These are phyloP conservation scores for Macrolepiota albuminosa DNA, from an alignment of 768 basidiomycete genomes.

Conservation along the genomic window DNA sequence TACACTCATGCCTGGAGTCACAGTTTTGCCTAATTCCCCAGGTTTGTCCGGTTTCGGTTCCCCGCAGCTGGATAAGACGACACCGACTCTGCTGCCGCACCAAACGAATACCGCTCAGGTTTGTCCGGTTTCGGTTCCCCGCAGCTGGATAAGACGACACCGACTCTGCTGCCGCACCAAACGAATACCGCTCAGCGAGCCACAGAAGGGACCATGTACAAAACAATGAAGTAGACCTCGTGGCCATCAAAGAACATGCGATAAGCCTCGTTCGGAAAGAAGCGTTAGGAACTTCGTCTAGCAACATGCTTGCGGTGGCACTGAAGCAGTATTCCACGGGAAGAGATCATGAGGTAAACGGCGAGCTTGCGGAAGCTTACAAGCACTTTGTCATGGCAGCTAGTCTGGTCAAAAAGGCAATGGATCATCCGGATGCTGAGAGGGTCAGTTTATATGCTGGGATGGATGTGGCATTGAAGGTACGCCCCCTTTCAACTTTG, in stretches of 20 bases:
- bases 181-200: constrained; percentile 19
- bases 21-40: constrained; percentile 22
- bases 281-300: constrained; percentile 49
- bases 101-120: constrained; percentile 17
- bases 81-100: constrained; percentile 15
- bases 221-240: constrained; percentile 32
- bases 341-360: constrained; percentile 45
- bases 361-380: constrained; percentile 60
- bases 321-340: constrained; percentile 51
- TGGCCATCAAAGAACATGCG: constrained; percentile 41
- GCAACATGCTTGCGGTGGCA: constrained; percentile 59
- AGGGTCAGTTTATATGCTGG: constrained; percentile 59
- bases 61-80: constrained; percentile 25
- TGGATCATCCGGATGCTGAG: constrained; percentile 53
- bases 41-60: constrained; percentile 22
- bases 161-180: constrained; percentile 15
- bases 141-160: constrained; percentile 25
- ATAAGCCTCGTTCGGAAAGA: constrained; percentile 24
- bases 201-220: constrained; percentile 17
- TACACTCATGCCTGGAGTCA: constrained; percentile 24
- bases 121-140: constrained; percentile 23
- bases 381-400: constrained; percentile 59
- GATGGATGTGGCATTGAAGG: constrained; percentile 60
- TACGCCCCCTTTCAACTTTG: constrained; percentile 26
- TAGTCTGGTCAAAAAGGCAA: constrained; percentile 49